Evolutionary conservation across 2,329 filamentous ascomycete species (phyloP).

Genomic region (Fusarium sp.): DNA sequence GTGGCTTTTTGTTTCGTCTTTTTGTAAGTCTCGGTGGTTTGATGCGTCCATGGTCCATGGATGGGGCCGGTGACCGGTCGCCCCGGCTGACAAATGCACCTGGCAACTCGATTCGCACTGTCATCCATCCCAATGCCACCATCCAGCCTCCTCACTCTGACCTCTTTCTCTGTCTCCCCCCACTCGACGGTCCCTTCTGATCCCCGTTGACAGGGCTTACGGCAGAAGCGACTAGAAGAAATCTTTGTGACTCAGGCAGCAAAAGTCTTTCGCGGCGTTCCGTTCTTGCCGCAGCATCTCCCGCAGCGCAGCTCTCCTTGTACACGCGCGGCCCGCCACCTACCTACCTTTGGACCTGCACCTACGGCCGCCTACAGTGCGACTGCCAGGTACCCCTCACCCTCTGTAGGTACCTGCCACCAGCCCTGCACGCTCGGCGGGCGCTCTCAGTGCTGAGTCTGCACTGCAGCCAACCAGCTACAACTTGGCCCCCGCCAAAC

Average conservation of each 20-base stretch:
- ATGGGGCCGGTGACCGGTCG: constrained; percentile 17
- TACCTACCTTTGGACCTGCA: not conserved
- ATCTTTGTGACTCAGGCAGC: constrained; percentile 53
- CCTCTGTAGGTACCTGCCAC: not conserved
- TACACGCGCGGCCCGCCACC: constrained; percentile 1
- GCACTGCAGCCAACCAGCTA: constrained; percentile 23
- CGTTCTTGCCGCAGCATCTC: not conserved
- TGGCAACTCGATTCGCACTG: constrained; percentile 34
- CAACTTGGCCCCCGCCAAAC: constrained; percentile 3
- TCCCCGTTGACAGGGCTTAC: constrained; percentile 15
- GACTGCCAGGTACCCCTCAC: constrained; percentile 5
- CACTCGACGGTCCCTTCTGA: constrained; percentile 17
- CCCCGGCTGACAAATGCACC: constrained; percentile 45
- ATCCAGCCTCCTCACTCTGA: constrained; percentile 7
- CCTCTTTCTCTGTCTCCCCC: constrained; percentile 19
- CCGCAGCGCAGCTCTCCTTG: not conserved
- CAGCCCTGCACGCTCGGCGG: constrained; percentile 1
- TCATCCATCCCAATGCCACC: constrained; percentile 15
- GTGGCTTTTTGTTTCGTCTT: constrained; percentile 33
- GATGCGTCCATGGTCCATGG: constrained; percentile 11
- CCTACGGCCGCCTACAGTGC: constrained; percentile 4
- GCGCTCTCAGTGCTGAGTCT: constrained; percentile 3
- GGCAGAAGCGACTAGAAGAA: constrained; percentile 47
- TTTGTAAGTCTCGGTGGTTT: constrained; percentile 22
- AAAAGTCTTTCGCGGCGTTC: constrained; percentile 29